phyloP scores from a whole-genome alignment of 2,329 filamentous ascomycete genomes.

The Alternaria burnsii region DNA sequence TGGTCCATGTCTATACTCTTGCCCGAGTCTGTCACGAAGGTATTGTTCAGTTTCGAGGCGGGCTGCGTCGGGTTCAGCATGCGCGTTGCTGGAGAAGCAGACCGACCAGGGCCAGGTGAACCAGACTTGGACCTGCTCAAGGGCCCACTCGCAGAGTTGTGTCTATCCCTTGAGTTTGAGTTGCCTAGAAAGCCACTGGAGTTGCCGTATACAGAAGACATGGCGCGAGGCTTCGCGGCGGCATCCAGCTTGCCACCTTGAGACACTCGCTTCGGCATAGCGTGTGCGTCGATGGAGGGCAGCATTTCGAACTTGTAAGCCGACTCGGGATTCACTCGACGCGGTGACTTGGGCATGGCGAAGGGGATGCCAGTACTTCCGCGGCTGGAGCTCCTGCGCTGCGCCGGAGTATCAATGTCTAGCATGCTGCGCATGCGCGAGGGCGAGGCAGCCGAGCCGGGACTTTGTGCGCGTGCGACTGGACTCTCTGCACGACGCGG shows the following conservation, averaged over 20 bases:
- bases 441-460: slow-evolving; percentile 64
- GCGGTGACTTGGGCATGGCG: slow-evolving; percentile 43
- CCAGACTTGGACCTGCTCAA: slow-evolving; percentile 50
- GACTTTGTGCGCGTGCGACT: slow-evolving; percentile 62
- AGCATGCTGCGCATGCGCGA: slow-evolving; percentile 66
- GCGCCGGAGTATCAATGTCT: slow-evolving; percentile 44
- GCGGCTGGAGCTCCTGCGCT: slow-evolving; percentile 44
- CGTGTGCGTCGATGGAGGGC: slow-evolving; percentile 55
- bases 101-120: slow-evolving; percentile 49
- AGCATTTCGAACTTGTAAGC: slow-evolving; percentile 58
- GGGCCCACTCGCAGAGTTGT: slow-evolving; percentile 51
- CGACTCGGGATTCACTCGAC: slow-evolving; percentile 50
- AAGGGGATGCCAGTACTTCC: slow-evolving; percentile 41
- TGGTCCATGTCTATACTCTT: slow-evolving; percentile 72
- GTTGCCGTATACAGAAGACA: slow-evolving; percentile 54
- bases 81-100: slow-evolving; percentile 50
- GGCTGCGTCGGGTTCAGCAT: slow-evolving; percentile 59
- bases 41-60: slow-evolving; percentile 52
- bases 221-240: slow-evolving; percentile 51
- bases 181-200: slow-evolving; percentile 33
- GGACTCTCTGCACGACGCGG: slow-evolving; percentile 42
- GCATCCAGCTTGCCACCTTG: slow-evolving; percentile 53
- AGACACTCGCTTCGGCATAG: slow-evolving; percentile 54
- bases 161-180: slow-evolving; percentile 43
- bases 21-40: slow-evolving; percentile 67